Conservation (phyloP, 2,329 filamentous ascomycete genomes). For the Sporothrix pallida region DNA sequence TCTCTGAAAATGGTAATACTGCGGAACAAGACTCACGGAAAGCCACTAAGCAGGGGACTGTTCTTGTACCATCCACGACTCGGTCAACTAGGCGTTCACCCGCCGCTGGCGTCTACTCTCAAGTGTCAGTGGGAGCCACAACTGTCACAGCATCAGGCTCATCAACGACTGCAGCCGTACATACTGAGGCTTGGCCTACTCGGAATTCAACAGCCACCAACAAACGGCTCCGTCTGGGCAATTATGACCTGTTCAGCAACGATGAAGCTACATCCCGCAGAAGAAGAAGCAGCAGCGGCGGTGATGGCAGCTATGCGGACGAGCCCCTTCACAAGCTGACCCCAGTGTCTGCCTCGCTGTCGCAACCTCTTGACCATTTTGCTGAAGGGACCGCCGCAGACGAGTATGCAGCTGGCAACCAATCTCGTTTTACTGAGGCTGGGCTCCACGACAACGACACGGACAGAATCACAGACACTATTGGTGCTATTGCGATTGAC, state of each 20-base stretch:
- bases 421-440: background rate
- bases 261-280: background rate
- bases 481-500: conserved; percentile 94
- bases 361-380: conserved; percentile 6
- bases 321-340: background rate
- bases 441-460: conserved; percentile 31
- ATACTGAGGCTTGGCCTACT: background rate
- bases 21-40: background rate
- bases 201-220: conserved; percentile 21
- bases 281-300: conserved; percentile 19
- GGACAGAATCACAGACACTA: conserved; percentile 83
- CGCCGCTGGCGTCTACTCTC: background rate
- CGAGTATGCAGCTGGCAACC: background rate
- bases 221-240: conserved; percentile 31
- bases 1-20: background rate
- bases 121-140: background rate
- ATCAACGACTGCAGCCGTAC: background rate
- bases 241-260: conserved; percentile 11
- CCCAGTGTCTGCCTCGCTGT: background rate
- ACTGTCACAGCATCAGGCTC: background rate
- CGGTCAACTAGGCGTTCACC: background rate
- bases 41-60: too few species aligned
- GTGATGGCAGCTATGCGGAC: conserved; percentile 34
- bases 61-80: background rate
- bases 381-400: conserved; percentile 5